Evolutionary conservation across 495 filamentous ascomycete genomes (phyloP).

Genomic region (Cercophora scortea): DNA sequence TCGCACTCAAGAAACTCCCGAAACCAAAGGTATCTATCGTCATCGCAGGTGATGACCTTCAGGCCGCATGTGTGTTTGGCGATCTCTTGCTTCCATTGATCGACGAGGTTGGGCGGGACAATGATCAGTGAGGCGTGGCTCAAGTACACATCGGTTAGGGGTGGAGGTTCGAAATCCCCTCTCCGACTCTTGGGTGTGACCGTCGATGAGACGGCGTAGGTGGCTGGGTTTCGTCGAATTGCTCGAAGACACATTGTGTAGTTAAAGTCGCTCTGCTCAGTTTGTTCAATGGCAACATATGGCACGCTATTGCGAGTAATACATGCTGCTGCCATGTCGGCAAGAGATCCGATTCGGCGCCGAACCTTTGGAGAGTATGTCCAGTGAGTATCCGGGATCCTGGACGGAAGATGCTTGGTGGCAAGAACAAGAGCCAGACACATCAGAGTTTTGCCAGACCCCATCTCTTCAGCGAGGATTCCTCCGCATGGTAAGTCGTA

Average conservation of each 20-base stretch:
- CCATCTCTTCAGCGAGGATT: constrained; percentile 65
- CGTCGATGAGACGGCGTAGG: constrained; percentile 45
- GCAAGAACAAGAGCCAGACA: constrained; percentile 77
- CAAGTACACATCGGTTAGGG: constrained; percentile 48
- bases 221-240: constrained; percentile 45
- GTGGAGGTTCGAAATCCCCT: constrained; percentile 19
- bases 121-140: constrained; percentile 64
- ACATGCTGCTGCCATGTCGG: constrained; percentile 65
- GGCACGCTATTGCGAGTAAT: constrained; percentile 47
- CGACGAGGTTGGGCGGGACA: constrained; percentile 60
- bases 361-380: constrained; percentile 3
- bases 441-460: constrained; percentile 82
- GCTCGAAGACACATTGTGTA: constrained; percentile 45
- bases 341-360: constrained; percentile 17
- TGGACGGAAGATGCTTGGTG: constrained; percentile 61
- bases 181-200: constrained; percentile 25
- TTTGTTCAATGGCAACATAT: constrained; percentile 21
- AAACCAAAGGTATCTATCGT: no score
- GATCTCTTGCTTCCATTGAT: constrained; percentile 62
- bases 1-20: constrained; percentile 59
- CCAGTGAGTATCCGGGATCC: constrained; percentile 43
- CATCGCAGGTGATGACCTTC: constrained; percentile 29
- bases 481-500: constrained; percentile 76
- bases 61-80: constrained; percentile 61
- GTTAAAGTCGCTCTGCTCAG: constrained; percentile 21